Percentiles rank a stretch among this genome's conserved stretches.
Conservation (phyloP, 148 eudicot genomes). For the Persicaria maculosa region DNA sequence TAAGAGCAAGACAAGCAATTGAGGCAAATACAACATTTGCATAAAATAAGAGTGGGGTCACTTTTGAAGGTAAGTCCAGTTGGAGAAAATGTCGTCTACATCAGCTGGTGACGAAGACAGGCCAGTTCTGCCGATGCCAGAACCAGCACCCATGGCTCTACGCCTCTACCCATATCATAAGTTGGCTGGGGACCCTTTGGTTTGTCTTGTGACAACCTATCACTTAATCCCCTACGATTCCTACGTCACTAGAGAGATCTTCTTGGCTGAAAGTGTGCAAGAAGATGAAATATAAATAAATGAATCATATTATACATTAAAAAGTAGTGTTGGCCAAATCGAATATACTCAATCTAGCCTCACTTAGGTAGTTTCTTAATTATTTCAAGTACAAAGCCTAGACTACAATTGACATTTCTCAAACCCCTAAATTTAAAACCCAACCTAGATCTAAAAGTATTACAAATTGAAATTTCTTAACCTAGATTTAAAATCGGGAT, state of each 20-base stretch:
- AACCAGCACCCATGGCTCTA: constrained; percentile 63
- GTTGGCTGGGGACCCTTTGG: constrained; percentile 55
- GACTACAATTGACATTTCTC: too few species aligned
- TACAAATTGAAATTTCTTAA: too few species aligned
- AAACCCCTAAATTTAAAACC: too few species aligned
- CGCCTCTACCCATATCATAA: constrained; percentile 72
- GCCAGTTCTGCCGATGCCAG: constrained; percentile 45
- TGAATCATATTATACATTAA: background rate
- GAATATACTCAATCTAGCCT: rapidly evolving
- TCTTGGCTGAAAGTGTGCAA: constrained; percentile 64
- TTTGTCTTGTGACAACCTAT: constrained; percentile 45
- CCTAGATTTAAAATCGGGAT: too few species aligned
- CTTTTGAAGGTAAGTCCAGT: constrained; percentile 16
- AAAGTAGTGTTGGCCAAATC: background rate
- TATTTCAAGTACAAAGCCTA: too few species aligned
- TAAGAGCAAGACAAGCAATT: background rate
- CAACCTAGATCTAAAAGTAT: too few species aligned
- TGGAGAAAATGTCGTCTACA: constrained; percentile 48
- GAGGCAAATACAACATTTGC: background rate
- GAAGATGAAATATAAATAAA: background rate
- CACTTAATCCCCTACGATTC: constrained; percentile 66
- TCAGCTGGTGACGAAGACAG: constrained; percentile 28
- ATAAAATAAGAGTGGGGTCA: background rate
- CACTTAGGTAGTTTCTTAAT: rapidly evolving
- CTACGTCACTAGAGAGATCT: constrained; percentile 78